Percentiles rank a stretch among this genome's conserved stretches.
phyloP scores from a whole-genome alignment of 2,329 filamentous ascomycete species.

The Alternaria incomplexa region DNA sequence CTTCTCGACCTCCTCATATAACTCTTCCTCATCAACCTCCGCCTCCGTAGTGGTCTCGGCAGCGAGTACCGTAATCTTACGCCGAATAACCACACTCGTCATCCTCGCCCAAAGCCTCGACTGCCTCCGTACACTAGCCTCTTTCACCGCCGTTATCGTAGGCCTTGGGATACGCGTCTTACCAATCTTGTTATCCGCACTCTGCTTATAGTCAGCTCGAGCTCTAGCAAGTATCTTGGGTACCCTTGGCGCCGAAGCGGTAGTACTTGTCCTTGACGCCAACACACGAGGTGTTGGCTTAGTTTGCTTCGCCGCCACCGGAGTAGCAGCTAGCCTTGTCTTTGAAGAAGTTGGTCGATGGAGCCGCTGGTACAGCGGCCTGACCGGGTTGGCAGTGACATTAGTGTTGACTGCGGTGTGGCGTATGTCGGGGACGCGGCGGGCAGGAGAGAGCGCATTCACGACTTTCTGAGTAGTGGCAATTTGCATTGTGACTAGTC shows the following conservation, averaged over 20 bases:
- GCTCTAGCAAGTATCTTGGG: background rate
- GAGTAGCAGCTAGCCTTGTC: background rate
- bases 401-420: background rate
- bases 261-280: background rate
- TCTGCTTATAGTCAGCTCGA: background rate
- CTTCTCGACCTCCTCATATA: background rate
- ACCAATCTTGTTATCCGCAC: background rate
- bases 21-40: background rate
- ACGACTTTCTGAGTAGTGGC: background rate
- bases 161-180: background rate
- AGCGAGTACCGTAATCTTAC: background rate
- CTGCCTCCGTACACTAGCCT: background rate
- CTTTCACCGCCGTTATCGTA: background rate
- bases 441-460: background rate
- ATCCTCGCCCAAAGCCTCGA: background rate
- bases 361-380: constrained; percentile 5
- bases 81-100: background rate
- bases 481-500: background rate
- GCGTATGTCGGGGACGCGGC: constrained; percentile 4
- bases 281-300: background rate
- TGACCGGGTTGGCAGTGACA: constrained; percentile 1
- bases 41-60: background rate
- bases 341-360: background rate
- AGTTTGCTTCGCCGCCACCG: background rate
- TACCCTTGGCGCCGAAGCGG: background rate